Evolutionary conservation across 805 yeast genomes (phyloP).

Genomic region (Saccharomyces eubayanus): DNA sequence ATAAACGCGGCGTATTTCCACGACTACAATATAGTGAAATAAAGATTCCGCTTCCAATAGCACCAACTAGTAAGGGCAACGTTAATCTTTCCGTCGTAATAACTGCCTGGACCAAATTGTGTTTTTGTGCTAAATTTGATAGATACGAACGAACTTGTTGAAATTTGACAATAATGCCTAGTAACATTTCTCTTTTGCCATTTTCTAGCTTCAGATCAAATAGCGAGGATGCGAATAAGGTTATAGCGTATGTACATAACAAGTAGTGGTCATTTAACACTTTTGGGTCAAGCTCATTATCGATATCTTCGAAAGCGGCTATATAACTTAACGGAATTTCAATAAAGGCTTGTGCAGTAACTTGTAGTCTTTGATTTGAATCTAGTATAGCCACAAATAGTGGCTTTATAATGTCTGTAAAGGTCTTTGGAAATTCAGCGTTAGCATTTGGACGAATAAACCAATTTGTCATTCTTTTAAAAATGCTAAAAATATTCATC

Average conservation of each 20-base stretch:
- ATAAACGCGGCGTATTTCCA: slow-evolving; percentile 8
- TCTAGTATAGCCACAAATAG: slow-evolving; percentile 32
- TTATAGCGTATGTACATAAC: slow-evolving; percentile 29
- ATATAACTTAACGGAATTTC: slow-evolving; percentile 17
- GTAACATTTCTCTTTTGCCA: slow-evolving; percentile 25
- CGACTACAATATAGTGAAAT: slow-evolving; percentile 39
- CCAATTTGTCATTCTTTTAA: slow-evolving; percentile 14
- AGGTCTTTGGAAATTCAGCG: slow-evolving; percentile 5
- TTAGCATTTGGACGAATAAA: slow-evolving; percentile 9
- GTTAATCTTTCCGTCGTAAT: slow-evolving; percentile 15
- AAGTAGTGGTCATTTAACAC: slow-evolving; percentile 8
- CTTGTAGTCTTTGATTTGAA: slow-evolving; percentile 27
- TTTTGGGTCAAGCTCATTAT: slow-evolving; percentile 16
- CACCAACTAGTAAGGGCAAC: slow-evolving; percentile 29
- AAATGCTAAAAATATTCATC: slow-evolving; percentile 17
- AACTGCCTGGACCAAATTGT: slow-evolving; percentile 16
- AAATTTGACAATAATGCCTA: slow-evolving; percentile 33
- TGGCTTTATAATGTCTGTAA: slow-evolving; percentile 24
- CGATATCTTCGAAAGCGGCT: slow-evolving; percentile 15
- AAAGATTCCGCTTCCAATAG: slow-evolving; percentile 43
- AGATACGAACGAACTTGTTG: slow-evolving; percentile 31
- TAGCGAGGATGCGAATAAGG: slow-evolving; percentile 29
- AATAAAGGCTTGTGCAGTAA: slow-evolving; percentile 30
- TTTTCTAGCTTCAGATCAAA: slow-evolving; percentile 24
- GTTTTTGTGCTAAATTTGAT: slow-evolving; percentile 18